Evolutionary conservation across 345 rosid species (phyloP).

Genomic region (Camelina laxa): DNA sequence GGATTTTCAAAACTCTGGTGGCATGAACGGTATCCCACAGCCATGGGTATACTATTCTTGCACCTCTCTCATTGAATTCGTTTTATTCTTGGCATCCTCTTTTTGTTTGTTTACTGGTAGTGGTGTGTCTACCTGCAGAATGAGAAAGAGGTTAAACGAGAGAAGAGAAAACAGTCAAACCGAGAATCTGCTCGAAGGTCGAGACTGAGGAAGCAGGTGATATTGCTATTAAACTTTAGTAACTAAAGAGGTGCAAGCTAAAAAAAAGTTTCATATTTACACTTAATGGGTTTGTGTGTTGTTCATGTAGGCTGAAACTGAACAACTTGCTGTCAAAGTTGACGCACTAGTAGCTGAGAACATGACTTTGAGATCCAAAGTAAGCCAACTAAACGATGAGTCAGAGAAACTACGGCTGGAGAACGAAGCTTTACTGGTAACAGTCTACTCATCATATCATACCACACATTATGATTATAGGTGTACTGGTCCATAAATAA

Average conservation of each 20-base stretch:
- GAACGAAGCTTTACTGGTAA: constrained; percentile 70
- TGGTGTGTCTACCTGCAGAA: constrained; percentile 49
- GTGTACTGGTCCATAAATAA: neutral
- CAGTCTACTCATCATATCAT: neutral
- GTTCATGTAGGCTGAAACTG: constrained; percentile 75
- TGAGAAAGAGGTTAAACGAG: constrained; percentile 84
- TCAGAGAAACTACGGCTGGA: constrained; percentile 75
- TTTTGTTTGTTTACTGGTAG: constrained; percentile 13
- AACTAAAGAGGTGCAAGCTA: constrained; percentile 21
- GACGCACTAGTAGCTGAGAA: constrained; percentile 70
- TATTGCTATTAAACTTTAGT: constrained; percentile 6
- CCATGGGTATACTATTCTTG: constrained; percentile 56
- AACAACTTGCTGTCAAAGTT: constrained; percentile 75
- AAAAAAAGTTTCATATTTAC: neutral
- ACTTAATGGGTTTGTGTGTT: constrained; percentile 9
- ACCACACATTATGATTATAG: neutral
- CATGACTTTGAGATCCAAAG: constrained; percentile 66
- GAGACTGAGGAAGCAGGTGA: constrained; percentile 92
- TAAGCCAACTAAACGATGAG: constrained; percentile 58
- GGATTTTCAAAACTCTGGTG: constrained; percentile 35
- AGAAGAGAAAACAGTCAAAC: constrained; percentile 96
- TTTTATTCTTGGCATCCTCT: neutral
- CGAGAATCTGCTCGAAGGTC: constrained; percentile 97
- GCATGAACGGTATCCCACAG: constrained; percentile 45
- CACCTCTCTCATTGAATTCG: neutral